Evolutionary conservation across 2,329 filamentous ascomycete species (phyloP), one percentile per base, ranked within the genome.

Genomic region (Lecanicillium sp.): DNA sequence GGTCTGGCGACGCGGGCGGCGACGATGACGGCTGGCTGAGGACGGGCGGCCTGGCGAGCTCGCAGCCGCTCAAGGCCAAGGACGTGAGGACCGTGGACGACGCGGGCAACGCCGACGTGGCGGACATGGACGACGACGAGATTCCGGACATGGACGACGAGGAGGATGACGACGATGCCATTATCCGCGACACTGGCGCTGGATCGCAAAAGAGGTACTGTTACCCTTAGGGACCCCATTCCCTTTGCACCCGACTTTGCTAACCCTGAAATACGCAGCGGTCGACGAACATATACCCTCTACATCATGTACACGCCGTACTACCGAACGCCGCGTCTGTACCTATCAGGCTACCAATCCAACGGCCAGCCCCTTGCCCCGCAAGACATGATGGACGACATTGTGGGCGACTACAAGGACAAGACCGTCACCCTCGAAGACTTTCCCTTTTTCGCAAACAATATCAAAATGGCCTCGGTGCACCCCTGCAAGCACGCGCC

Each of bases 71-170:
- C 34, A 81, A 84, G 64, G 81, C 81, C 17, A 72, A 77, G 50
- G 87, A 95, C 60, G 87, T 96, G 30, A 72, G 86, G 50, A 94
- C 89, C 0, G 80, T 96, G 17, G 89, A 94, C 55, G 88, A 95
- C 53, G 81, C 84, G 17, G 90, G 89, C 18, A 90, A 92, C 54
- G 71, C 84, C 12, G 86, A 89, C 42, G 71, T 76, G 41, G 81
- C 81, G 36, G 73, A 78, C 22, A 68, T 85, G 5, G 75, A 80
- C 19, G 82, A 82, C 37, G 79, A 87, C 32, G 90, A 96, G 53
- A 96, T 97, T 45, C 90, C 89, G 0, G 90, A 97, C 57, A 97
- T 97, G 88, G 92, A 97, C 57, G 92, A 97, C 46, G 90, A 97
- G 41, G 90, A 97, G 48, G 89, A 95, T 45, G 89, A 94, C 46